Base-by-base conservation (phyloP, 257 asterid species). In the Nicotiana benthamiana region DNA sequence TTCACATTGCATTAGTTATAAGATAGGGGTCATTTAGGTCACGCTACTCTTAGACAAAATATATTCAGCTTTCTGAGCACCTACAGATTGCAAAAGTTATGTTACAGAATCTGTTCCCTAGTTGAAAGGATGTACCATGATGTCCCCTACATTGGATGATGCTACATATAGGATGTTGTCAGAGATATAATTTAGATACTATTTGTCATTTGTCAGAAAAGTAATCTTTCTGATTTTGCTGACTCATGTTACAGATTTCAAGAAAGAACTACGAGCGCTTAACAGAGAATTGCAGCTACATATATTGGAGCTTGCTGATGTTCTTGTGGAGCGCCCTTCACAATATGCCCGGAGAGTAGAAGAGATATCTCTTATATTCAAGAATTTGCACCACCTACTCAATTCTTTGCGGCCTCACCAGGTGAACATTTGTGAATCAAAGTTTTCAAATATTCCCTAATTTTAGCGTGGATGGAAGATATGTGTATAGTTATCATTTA, bases 291-390 rank as follows among this genome's bases (percentile, higher is more conserved):
- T 96, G 88, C 98, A 91, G 86, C 92, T 96, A 57, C 93, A 96
- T 82, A 68, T 94, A 79, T 80, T 96, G 90, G 98, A 94, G 96
- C 97, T 96, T 51, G 90, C 99, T 75, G 99, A 96, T 87, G 94
- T 96, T 85, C 97, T 96, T 60, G 90, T 96, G 6, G 99, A 96
- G 83, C 87, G 98, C 63, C 99, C 99, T 62, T 94, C 98, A 27
- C 99, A 96, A 79, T 96, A 92, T 83, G 99, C 97, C 26, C 82
- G 99, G 87, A 90, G 99, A 86, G 97, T 96, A 57, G 99, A 96
- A 83, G 99, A 92, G 22, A 90, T 96, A 64, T 94, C 99, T 83
- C 90, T 94, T 63, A 90, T 96, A 84, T 92, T 91, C 87, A 94
- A 96, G 89, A 96, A 96, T 82, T 81, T 96, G 85, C 95, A 94